phyloP scores from a whole-genome alignment of 768 basidiomycete genomes.

The Strobilomyces dryophilus region DNA sequence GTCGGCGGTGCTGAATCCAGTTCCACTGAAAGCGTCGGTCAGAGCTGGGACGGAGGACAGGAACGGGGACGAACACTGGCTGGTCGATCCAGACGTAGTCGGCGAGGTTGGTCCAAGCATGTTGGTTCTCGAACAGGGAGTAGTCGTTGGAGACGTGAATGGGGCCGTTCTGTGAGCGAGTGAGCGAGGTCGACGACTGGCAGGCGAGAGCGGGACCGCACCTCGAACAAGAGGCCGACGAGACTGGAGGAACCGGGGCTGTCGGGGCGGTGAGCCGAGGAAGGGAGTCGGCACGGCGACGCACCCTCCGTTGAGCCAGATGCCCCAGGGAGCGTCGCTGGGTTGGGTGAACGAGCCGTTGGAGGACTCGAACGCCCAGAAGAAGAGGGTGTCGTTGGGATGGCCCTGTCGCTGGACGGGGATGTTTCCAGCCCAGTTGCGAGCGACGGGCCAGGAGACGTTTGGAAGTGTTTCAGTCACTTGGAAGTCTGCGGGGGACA shows the following conservation, averaged over 20 bases:
- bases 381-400: constrained; percentile 64
- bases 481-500: constrained; percentile 46
- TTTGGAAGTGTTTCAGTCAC: constrained; percentile 57
- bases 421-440: constrained; percentile 63
- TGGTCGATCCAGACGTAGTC: constrained; percentile 77
- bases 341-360: constrained; percentile 50
- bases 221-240: constrained; percentile 61
- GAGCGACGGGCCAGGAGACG: constrained; percentile 48
- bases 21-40: constrained; percentile 38
- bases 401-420: constrained; percentile 55
- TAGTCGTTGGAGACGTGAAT: constrained; percentile 54
- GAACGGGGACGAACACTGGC: constrained; percentile 44
- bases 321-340: constrained; percentile 57
- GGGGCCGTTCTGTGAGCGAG: constrained; percentile 58
- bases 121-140: constrained; percentile 44
- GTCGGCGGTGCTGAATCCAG: constrained; percentile 64
- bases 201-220: constrained; percentile 18
- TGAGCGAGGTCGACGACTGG: not conserved
- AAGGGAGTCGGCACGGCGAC: constrained; percentile 9
- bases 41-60: not conserved
- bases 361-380: constrained; percentile 56
- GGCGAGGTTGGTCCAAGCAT: constrained; percentile 55
- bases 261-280: not conserved
- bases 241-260: constrained; percentile 72
- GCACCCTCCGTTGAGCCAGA: constrained; percentile 74